These are phyloP conservation scores for Eucalyptus curtisii DNA, from an alignment of 345 rosid species.

Conservation along the genomic window DNA sequence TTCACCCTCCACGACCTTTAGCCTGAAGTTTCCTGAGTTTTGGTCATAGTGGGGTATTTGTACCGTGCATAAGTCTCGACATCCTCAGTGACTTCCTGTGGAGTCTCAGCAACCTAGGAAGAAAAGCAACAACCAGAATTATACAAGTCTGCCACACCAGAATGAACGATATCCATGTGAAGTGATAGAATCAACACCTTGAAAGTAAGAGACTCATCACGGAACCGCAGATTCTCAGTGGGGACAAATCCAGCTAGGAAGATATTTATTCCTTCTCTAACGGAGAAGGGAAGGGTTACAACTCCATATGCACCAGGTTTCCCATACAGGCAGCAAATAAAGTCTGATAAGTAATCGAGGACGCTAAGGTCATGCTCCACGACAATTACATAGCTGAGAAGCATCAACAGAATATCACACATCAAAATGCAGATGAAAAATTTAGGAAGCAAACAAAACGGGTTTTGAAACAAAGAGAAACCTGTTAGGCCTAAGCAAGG, in stretches of 20 bases:
- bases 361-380: constrained; percentile 99
- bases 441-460: not conserved
- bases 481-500: constrained; percentile 88
- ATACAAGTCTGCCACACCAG: not conserved
- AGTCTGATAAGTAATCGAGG: constrained; percentile 92
- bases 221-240: constrained; percentile 82
- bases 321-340: constrained; percentile 96
- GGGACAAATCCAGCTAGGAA: constrained; percentile 98
- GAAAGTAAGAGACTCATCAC: constrained; percentile 91
- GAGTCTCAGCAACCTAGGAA: constrained; percentile 95
- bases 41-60: constrained; percentile 84
- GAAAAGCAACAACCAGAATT: not conserved
- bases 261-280: constrained; percentile 93
- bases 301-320: constrained; percentile 99
- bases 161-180: not conserved
- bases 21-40: constrained; percentile 71
- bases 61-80: constrained; percentile 93
- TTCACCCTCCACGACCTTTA: constrained; percentile 87
- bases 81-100: constrained; percentile 86
- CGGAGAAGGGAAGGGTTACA: constrained; percentile 96
- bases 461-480: constrained; percentile 5
- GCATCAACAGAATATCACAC: not conserved
- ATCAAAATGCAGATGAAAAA: not conserved
- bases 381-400: constrained; percentile 86
- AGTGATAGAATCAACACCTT: constrained; percentile 35